These are phyloP conservation scores for Lecanicillium sp. DNA, from an alignment of 2,329 filamentous ascomycete genomes.

Conservation along the genomic window DNA sequence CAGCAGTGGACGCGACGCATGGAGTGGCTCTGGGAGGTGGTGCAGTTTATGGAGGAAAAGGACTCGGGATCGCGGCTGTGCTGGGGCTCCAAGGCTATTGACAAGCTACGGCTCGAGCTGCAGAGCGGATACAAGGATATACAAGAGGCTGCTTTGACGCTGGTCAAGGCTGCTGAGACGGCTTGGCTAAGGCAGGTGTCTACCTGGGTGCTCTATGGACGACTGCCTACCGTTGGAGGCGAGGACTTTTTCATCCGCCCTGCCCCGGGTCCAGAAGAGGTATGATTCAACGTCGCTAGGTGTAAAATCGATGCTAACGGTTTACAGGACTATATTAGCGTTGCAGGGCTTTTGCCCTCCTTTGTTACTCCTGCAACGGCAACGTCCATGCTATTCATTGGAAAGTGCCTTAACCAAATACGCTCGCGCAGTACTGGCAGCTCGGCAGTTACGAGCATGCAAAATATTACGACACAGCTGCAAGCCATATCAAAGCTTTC, in stretches of 20 bases:
- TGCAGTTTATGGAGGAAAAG: slow-evolving; percentile 55
- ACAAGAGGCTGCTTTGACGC: slow-evolving; percentile 63
- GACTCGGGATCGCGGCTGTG: slow-evolving; percentile 33
- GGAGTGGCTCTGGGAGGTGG: slow-evolving; percentile 76
- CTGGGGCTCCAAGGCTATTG: slow-evolving; percentile 66
- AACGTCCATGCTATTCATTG: slow-evolving; percentile 81
- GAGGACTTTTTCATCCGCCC: slow-evolving; percentile 81
- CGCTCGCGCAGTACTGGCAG: slow-evolving; percentile 45
- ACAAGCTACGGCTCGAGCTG: slow-evolving; percentile 65
- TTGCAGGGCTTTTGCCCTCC: slow-evolving; percentile 59
- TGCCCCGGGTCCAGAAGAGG: slow-evolving; percentile 33
- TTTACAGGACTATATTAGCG: slow-evolving; percentile 48
- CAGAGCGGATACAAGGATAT: slow-evolving; percentile 87
- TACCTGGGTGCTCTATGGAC: slow-evolving; percentile 85
- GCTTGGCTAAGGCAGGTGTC: slow-evolving; percentile 89
- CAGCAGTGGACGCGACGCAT: slow-evolving; percentile 77
- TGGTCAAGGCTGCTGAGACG: slow-evolving; percentile 74
- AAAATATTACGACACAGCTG: slow-evolving; percentile 61
- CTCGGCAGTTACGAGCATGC: slow-evolving; percentile 40
- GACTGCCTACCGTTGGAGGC: slow-evolving; percentile 66
- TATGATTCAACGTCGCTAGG: slow-evolving; percentile 15
- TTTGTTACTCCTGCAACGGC: slow-evolving; percentile 72
- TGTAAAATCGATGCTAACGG: slow-evolving; percentile 4
- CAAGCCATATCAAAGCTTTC: slow-evolving; percentile 58
- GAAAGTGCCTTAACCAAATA: slow-evolving; percentile 81